Conservation (phyloP, 768 basidiomycete genomes). For the Candolleomyces efflorescens region DNA sequence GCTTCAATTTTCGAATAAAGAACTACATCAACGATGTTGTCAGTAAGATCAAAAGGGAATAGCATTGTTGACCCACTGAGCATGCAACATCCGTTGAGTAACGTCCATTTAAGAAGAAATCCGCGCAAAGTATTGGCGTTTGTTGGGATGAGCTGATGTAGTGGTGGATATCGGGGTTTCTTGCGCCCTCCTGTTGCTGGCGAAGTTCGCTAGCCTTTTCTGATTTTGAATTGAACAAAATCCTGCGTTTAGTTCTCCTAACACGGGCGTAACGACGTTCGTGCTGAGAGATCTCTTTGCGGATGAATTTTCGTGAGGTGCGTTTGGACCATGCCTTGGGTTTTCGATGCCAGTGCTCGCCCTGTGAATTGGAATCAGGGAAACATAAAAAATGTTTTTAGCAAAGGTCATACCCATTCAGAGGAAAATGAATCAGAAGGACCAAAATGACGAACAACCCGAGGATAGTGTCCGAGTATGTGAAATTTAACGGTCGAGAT, state of each 20-base stretch:
- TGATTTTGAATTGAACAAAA: background rate
- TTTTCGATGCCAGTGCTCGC: background rate
- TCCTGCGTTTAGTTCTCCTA: background rate
- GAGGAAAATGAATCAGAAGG: background rate
- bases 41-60: too few relatives aligned
- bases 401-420: background rate
- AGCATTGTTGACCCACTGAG: background rate
- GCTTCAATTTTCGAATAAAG: background rate
- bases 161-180: background rate
- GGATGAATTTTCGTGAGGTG: background rate
- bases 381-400: too few relatives aligned
- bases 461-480: background rate
- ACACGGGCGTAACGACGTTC: background rate
- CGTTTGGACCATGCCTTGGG: background rate
- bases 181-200: background rate
- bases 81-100: background rate
- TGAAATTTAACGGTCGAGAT: conserved; percentile 3
- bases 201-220: background rate
- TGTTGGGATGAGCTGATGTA: background rate
- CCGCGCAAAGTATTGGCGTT: background rate
- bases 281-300: background rate
- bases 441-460: background rate
- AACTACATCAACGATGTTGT: background rate
- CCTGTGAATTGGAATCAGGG: background rate
- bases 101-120: background rate